Percentiles rank a stretch among this genome's conserved stretches.
Evolutionary conservation across 176 grass and related monocot genomes (phyloP).

Genomic region (Eragrostis curvula): DNA sequence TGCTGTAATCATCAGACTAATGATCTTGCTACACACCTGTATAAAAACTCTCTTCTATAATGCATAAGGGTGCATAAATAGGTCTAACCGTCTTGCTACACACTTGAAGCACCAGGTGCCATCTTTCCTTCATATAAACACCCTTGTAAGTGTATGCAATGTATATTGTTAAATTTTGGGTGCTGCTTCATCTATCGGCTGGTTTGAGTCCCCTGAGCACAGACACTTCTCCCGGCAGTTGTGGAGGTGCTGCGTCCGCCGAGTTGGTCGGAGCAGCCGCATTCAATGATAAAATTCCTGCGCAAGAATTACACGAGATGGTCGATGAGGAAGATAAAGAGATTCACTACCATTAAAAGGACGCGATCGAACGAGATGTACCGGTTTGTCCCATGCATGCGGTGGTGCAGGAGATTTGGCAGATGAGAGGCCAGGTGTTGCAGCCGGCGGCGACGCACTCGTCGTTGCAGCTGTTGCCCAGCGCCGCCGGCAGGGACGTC

Average conservation of each 20-base stretch:
- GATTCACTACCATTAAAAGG: too few relatives aligned
- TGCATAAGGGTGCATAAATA: too few relatives aligned
- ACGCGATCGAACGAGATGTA: neutral
- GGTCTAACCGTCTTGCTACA: too few relatives aligned
- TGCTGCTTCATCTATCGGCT: neutral
- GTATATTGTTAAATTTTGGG: neutral
- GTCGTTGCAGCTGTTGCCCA: slow-evolving; percentile 24
- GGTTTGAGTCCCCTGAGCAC: slow-evolving; percentile 10
- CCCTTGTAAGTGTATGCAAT: too few relatives aligned
- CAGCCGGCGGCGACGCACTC: slow-evolving; percentile 24
- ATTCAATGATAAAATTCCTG: slow-evolving; percentile 5
- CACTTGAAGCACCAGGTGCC: too few relatives aligned
- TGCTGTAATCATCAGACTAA: too few relatives aligned
- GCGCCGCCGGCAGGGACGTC: neutral
- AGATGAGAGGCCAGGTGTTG: slow-evolving; percentile 16
- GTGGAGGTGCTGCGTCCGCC: neutral
- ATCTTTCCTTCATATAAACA: too few relatives aligned
- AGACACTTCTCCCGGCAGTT: neutral
- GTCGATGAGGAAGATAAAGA: neutral
- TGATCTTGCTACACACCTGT: too few relatives aligned
- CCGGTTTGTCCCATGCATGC: slow-evolving; percentile 35
- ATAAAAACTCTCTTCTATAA: too few relatives aligned
- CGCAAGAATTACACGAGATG: neutral
- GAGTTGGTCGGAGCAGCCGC: neutral
- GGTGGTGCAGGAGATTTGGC: slow-evolving; percentile 44